A percentile compares a stretch with the other conserved stretches of the same genome.
Conservation (phyloP, 306 rosid genomes). For the Medicago arabica region DNA sequence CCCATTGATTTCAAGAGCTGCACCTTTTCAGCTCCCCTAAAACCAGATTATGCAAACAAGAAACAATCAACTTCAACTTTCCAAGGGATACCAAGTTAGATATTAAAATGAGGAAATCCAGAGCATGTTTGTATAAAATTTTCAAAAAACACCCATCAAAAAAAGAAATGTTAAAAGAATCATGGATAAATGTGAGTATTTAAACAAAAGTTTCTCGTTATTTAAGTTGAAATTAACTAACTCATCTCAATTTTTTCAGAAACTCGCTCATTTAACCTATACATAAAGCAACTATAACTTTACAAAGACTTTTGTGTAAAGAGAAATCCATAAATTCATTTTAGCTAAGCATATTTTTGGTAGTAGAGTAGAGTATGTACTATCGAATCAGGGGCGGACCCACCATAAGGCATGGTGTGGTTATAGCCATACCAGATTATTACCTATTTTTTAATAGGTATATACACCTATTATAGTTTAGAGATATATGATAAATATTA, state of each 20-base stretch:
- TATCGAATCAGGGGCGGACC: no score
- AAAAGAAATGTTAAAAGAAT: not conserved
- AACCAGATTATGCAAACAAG: conserved; percentile 35
- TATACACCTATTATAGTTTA: no score
- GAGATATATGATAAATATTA: no score
- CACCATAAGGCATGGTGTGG: no score
- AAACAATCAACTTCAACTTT: conserved; percentile 19
- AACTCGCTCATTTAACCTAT: not conserved
- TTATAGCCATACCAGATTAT: no score
- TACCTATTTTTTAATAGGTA: no score
- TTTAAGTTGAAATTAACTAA: not conserved
- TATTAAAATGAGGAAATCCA: conserved; percentile 28
- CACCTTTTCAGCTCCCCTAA: conserved; percentile 86
- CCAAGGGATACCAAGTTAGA: not conserved
- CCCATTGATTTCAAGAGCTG: conserved; percentile 75
- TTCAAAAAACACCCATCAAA: not conserved
- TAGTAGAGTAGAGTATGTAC: no score
- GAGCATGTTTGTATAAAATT: not conserved
- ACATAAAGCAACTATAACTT: not conserved
- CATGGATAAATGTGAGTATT: not conserved
- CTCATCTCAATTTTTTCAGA: not conserved
- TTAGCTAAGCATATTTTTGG: not conserved
- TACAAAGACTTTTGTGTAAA: not conserved
- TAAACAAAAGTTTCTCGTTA: not conserved
- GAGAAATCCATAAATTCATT: not conserved